Evolutionary conservation across 306 rosid species (phyloP).

Genomic region (Pterocarpus santalinus): DNA sequence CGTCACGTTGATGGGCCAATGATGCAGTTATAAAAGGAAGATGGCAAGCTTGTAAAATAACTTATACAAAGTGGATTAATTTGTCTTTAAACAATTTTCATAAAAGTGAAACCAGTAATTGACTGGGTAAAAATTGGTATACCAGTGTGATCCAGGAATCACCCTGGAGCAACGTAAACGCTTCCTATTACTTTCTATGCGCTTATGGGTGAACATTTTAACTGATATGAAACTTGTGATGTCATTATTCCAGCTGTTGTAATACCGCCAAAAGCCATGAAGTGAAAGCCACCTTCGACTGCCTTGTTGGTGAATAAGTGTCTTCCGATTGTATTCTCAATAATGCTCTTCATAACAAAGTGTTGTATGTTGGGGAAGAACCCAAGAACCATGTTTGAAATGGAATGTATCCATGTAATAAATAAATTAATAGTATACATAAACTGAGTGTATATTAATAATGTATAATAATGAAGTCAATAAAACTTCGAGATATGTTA

Average conservation of each 20-base stretch:
- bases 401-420: background rate
- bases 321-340: background rate
- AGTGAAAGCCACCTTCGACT: background rate
- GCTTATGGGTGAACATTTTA: too few species aligned
- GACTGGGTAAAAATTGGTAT: too few species aligned
- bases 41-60: too few species aligned
- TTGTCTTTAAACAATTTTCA: too few species aligned
- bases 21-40: too few species aligned
- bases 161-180: too few species aligned
- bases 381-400: background rate
- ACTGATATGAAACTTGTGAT: slow-evolving; percentile 5
- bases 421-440: background rate
- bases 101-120: too few species aligned
- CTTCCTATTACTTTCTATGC: too few species aligned
- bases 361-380: background rate
- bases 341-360: slow-evolving; percentile 2
- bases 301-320: background rate
- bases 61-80: too few species aligned
- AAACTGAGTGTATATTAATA: background rate
- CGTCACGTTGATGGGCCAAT: too few species aligned
- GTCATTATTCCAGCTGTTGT: slow-evolving; percentile 45
- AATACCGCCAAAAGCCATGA: slow-evolving; percentile 37
- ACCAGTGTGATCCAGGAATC: too few species aligned
- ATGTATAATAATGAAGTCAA: background rate
- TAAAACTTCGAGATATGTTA: too few species aligned